Conservation (phyloP, 768 basidiomycete genomes). For the Galerina sulciceps region DNA sequence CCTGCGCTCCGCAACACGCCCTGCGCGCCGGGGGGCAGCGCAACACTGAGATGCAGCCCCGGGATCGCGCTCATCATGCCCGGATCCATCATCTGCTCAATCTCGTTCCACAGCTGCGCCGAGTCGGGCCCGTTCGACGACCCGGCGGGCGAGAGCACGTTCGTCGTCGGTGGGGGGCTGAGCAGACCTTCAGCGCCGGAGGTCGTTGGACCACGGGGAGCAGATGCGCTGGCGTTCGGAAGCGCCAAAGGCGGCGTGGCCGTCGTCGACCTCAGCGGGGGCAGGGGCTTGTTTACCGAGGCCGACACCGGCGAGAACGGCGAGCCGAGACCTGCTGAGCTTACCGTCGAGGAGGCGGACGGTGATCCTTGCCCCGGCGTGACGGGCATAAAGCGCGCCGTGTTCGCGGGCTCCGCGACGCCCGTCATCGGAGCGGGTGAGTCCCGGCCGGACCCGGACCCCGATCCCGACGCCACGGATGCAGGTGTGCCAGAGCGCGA, state of each 20-base stretch:
- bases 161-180: conserved; percentile 12
- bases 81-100: conserved; percentile 32
- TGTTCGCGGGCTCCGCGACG: conserved; percentile 3
- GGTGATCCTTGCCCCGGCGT: conserved; percentile 2
- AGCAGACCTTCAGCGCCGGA: conserved; percentile 8
- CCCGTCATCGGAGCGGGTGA: conserved; percentile 14
- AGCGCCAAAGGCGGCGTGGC: neutral
- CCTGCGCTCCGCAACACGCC: conserved; percentile 28
- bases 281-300: conserved; percentile 16
- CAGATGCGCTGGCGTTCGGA: neutral
- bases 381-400: conserved; percentile 13
- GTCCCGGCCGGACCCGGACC: neutral
- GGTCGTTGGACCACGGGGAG: neutral
- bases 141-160: conserved; percentile 17
- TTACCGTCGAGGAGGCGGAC: too few species aligned
- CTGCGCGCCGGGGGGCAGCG: conserved; percentile 25
- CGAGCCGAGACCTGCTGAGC: too few species aligned
- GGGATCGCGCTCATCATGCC: conserved; percentile 27
- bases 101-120: conserved; percentile 30
- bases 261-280: neutral
- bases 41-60: conserved; percentile 24
- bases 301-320: conserved; percentile 4
- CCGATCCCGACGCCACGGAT: neutral
- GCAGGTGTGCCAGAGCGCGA: conserved; percentile 2
- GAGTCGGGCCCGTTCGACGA: conserved; percentile 27